Base-by-base conservation (phyloP, 768 basidiomycete genomes). In the Psilocybe cubensis region DNA sequence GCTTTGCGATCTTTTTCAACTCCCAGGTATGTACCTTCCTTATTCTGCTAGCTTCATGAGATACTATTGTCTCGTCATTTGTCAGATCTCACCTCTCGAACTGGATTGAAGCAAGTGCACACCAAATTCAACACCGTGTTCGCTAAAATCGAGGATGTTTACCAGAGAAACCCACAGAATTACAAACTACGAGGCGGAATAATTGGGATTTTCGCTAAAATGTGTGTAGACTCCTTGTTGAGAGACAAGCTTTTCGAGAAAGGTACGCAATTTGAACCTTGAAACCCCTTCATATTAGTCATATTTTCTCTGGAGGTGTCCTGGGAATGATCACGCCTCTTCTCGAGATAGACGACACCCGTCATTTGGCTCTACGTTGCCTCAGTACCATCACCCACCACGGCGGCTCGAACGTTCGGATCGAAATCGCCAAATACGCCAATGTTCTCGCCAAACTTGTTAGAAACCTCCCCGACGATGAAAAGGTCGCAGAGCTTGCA, bases 31-130 rank as follows among this genome's bases (percentile, higher is more conserved):
- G 31, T 46, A n/a, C 7, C 17, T 23, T 49, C 45, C 31, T 14
- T 44, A 18, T 29, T n/a, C n/a, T n/a, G n/a, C n/a, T n/a, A n/a
- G n/a, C n/a, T n/a, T n/a, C n/a, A n/a, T n/a, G n/a, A n/a, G n/a
- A n/a, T n/a, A n/a, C n/a, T n/a, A n/a, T n/a, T n/a, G n/a, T n/a
- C n/a, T n/a, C n/a, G n/a, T 42, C 25, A 24, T 14, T 44, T 31
- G n/a, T 1, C 59, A 88, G 87, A 88, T 66, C 71, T 88, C 17
- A 74, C 76, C 5, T 81, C 73, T 12, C 74, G 84, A 27, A 81
- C 76, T 63, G 87, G 86, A 11, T 70, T 89, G 58, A 89, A 86
- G 68, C 85, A 83, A 63, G 75, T 87, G 4, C 84, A 88, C 65
- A 70, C 74, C 28, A 79, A 83, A 62, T 88, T 89, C 62, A 78